These are phyloP conservation scores for Barnettozyma wickerhamii DNA, from an alignment of 805 yeast species.

Conservation along the genomic window DNA sequence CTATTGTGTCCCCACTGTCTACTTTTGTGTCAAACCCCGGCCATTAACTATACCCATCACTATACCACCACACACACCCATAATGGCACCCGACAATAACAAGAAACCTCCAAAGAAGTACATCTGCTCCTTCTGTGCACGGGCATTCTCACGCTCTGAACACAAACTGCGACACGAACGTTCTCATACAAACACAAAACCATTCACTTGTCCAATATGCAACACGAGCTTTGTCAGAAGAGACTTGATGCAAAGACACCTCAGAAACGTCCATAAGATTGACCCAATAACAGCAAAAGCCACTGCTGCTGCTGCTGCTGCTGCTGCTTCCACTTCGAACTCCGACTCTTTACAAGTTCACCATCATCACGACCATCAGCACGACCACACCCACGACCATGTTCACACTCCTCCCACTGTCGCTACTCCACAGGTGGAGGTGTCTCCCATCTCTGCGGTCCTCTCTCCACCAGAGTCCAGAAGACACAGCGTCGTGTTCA, in stretches of 20 bases:
- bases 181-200: slow-evolving; percentile 17
- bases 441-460: neutral
- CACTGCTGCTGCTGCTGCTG: neutral
- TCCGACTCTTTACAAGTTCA: too few relatives aligned
- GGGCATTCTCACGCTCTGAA: slow-evolving; percentile 15
- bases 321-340: neutral
- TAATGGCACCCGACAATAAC: too few relatives aligned
- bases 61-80: too few relatives aligned
- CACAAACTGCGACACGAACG: slow-evolving; percentile 16
- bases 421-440: too few relatives aligned
- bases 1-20: too few relatives aligned
- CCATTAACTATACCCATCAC: too few relatives aligned
- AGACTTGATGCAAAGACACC: slow-evolving; percentile 14
- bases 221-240: slow-evolving; percentile 15
- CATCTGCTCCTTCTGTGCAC: slow-evolving; percentile 16
- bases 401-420: too few relatives aligned
- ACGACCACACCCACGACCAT: too few relatives aligned
- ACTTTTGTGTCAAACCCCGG: too few relatives aligned
- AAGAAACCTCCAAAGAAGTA: slow-evolving; percentile 12
- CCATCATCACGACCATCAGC: too few relatives aligned
- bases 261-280: slow-evolving; percentile 14
- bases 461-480: neutral
- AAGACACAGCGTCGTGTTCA: neutral
- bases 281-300: neutral
- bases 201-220: slow-evolving; percentile 12